Percentiles rank a stretch among this genome's conserved stretches.
These are phyloP conservation scores for Naganishia sp. DNA, from an alignment of 1,284 basidiomycete genomes.

Conservation along the genomic window DNA sequence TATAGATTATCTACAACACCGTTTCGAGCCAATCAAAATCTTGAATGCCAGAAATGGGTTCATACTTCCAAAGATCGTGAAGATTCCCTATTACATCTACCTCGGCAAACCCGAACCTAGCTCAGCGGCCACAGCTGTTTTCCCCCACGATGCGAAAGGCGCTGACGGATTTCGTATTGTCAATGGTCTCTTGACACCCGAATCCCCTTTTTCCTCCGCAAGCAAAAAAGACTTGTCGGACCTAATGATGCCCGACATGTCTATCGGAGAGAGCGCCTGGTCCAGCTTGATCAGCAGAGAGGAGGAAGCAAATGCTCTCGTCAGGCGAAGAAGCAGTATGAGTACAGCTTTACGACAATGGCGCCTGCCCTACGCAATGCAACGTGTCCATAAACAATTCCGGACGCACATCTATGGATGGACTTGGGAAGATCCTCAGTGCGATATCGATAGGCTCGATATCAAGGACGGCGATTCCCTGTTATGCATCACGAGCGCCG, in stretches of 20 bases:
- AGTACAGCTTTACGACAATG: slow-evolving; percentile 47
- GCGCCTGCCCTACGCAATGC: slow-evolving; percentile 76
- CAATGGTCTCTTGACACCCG: slow-evolving; percentile 54
- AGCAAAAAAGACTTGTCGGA: slow-evolving; percentile 54
- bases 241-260: slow-evolving; percentile 49
- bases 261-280: slow-evolving; percentile 35
- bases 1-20: slow-evolving; percentile 73
- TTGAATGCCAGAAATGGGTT: slow-evolving; percentile 76
- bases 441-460: slow-evolving; percentile 70
- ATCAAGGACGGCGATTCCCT: slow-evolving; percentile 67
- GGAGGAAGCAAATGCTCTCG: background rate
- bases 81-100: slow-evolving; percentile 72
- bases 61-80: slow-evolving; percentile 67
- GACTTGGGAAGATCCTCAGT: slow-evolving; percentile 80
- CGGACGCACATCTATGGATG: slow-evolving; percentile 69
- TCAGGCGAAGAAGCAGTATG: slow-evolving; percentile 6
- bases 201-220: slow-evolving; percentile 53
- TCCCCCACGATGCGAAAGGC: slow-evolving; percentile 65
- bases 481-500: slow-evolving; percentile 75
- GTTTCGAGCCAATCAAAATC: slow-evolving; percentile 72
- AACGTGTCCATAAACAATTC: slow-evolving; percentile 72
- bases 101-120: slow-evolving; percentile 59
- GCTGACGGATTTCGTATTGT: slow-evolving; percentile 29
- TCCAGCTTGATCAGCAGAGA: slow-evolving; percentile 48
- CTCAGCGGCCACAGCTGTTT: slow-evolving; percentile 64